phyloP scores from a whole-genome alignment of 768 basidiomycete species.

The Podaxis rugospora region DNA sequence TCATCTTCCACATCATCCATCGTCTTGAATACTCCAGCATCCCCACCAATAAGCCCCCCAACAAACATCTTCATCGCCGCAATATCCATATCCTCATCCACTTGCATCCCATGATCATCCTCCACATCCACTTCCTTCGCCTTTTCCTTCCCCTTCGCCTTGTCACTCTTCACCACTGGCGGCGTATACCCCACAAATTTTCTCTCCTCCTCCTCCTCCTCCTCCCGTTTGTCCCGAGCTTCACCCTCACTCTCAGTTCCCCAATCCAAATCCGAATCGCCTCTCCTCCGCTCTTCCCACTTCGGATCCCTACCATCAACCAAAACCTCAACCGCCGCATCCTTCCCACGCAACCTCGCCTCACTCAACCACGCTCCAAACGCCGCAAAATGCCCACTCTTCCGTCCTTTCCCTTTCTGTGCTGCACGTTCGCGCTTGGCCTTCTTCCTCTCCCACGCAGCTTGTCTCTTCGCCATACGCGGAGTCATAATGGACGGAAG shows the following conservation, averaged over 20 bases:
- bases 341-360: slow-evolving; percentile 37
- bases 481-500: slow-evolving; percentile 22
- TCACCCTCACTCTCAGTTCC: slow-evolving; percentile 41
- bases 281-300: slow-evolving; percentile 49
- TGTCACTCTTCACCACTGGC: slow-evolving; percentile 15
- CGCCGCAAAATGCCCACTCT: slow-evolving; percentile 34
- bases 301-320: slow-evolving; percentile 33
- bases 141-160: slow-evolving; percentile 17
- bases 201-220: slow-evolving; percentile 26
- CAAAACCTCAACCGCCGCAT: slow-evolving; percentile 18
- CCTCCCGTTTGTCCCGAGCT: slow-evolving; percentile 18
- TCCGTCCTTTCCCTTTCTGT: neutral
- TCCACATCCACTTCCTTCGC: slow-evolving; percentile 15
- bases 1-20: slow-evolving; percentile 65
- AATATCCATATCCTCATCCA: slow-evolving; percentile 49
- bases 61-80: slow-evolving; percentile 52
- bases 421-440: slow-evolving; percentile 1
- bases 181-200: slow-evolving; percentile 26
- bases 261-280: slow-evolving; percentile 70
- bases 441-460: slow-evolving; percentile 20
- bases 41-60: slow-evolving; percentile 37
- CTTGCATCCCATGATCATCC: slow-evolving; percentile 50
- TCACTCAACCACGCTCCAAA: slow-evolving; percentile 57
- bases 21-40: slow-evolving; percentile 46
- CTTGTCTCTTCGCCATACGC: slow-evolving; percentile 23